Evolutionary conservation across 169 alveolate species (phyloP).

Genomic region (Fabrea salina): DNA sequence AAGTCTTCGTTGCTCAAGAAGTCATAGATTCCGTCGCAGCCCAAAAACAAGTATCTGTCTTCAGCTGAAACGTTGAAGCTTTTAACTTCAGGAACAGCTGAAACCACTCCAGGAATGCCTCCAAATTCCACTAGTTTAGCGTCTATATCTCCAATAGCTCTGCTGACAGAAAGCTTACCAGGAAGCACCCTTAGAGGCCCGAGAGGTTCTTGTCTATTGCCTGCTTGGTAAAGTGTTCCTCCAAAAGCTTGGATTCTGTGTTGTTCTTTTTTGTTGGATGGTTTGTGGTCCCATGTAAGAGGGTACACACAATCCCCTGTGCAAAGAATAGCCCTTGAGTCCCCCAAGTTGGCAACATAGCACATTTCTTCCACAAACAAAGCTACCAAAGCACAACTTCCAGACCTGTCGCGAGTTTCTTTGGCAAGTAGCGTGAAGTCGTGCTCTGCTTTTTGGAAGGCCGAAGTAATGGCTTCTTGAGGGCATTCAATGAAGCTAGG

Average conservation of each 20-base stretch:
- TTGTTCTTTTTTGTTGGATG: constrained; percentile 48
- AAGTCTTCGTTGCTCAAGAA: constrained; percentile 64
- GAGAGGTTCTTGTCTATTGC: not conserved
- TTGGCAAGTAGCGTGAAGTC: constrained; percentile 52
- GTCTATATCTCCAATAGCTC: constrained; percentile 78
- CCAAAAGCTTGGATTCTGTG: constrained; percentile 73
- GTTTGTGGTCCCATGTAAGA: constrained; percentile 79
- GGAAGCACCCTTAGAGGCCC: constrained; percentile 75
- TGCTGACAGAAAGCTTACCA: constrained; percentile 67
- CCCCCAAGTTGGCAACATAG: constrained; percentile 77
- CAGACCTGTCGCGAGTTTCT: constrained; percentile 66
- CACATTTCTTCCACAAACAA: constrained; percentile 64
- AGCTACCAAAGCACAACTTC: constrained; percentile 81
- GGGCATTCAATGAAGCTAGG: constrained; percentile 66
- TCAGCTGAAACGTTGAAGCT: constrained; percentile 58
- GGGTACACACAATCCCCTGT: constrained; percentile 36
- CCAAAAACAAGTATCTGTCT: constrained; percentile 64
- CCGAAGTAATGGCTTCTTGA: constrained; percentile 57
- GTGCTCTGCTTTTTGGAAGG: constrained; percentile 65
- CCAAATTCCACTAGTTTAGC: constrained; percentile 69
- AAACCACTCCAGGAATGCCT: constrained; percentile 75
- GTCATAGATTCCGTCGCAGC: constrained; percentile 83
- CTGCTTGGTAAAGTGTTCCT: constrained; percentile 69
- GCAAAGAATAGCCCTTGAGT: constrained; percentile 61
- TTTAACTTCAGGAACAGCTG: constrained; percentile 66